Base-by-base conservation (phyloP, 2,329 filamentous ascomycete genomes). In the Pseudopithomyces maydicus region DNA sequence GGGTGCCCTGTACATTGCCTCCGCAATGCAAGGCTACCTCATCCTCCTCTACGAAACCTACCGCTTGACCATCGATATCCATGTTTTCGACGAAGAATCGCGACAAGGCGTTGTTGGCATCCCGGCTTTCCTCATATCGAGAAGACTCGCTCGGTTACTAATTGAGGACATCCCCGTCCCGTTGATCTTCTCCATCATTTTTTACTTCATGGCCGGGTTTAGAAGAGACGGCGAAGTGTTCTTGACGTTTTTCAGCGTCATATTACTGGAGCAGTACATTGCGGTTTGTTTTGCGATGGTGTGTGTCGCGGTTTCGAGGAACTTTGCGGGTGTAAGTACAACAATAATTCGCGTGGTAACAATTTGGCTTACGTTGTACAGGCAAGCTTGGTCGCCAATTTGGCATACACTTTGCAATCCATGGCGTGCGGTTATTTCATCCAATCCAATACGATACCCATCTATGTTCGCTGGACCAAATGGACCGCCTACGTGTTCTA, bases 381-480 rank as follows among this genome's bases (percentile, higher is more conserved):
- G 62, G 88, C 89, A 0, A 89, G 86, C 62, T 72, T 93, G 22
- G 86, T 91, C 45, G 89, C 85, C 10, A 93, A 93, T 64, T 75
- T 92, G 46, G 84, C 82, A 0, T 92, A 88, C 64, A 93, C 90
- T 0, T 62, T 92, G 19, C 90, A 93, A 68, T 88, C 84, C 1
- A 86, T 92, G 78, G 87, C 87, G 0, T 91, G 89, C 61, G 90
- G 90, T 1, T 92, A 88, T 72, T 92, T 93, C 62, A 85, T 92
- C 14, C 89, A 92, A 70, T 81, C 82, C 11, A 85, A 90, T 52
- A 86, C 87, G 5, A 90, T 93, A 3, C 89, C 90, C 0, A 80
- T 92, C 1, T 93, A 92, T 65, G 85, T 91, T n/a, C 82, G 89
- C 54, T 93, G 90, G 90, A 78, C 90, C 1, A 92, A 91, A 69